These are phyloP conservation scores for Penicillium canescens DNA, from an alignment of 495 filamentous ascomycete species.

Conservation along the genomic window DNA sequence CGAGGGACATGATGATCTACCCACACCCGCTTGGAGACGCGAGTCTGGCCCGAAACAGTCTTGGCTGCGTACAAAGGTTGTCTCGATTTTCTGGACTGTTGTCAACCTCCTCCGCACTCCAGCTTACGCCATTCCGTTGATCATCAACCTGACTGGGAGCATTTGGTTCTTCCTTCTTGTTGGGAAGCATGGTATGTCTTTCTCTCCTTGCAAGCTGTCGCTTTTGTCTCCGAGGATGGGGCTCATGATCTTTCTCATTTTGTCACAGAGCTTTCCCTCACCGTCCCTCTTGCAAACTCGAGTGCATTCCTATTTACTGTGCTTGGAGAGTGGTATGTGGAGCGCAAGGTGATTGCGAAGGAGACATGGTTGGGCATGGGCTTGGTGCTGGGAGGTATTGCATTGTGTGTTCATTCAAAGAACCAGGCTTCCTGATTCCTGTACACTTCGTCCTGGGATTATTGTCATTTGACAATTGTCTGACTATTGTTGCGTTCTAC, in stretches of 20 bases:
- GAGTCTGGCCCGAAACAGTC: slow-evolving; percentile 15
- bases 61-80: slow-evolving; percentile 55
- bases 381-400: slow-evolving; percentile 80
- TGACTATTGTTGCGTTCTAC: background rate
- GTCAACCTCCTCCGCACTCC: slow-evolving; percentile 77
- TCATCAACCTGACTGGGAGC: slow-evolving; percentile 90
- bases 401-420: slow-evolving; percentile 74
- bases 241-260: background rate
- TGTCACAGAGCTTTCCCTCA: slow-evolving; percentile 76
- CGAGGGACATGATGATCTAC: slow-evolving; percentile 21
- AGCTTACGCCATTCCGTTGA: slow-evolving; percentile 78
- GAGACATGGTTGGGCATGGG: slow-evolving; percentile 91
- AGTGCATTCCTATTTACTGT: slow-evolving; percentile 95
- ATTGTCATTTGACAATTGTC: too few species aligned
- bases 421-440: slow-evolving; percentile 23
- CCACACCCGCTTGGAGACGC: slow-evolving; percentile 28
- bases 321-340: slow-evolving; percentile 92
- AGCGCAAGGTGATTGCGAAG: slow-evolving; percentile 81
- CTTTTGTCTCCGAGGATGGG: background rate
- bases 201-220: background rate
- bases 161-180: slow-evolving; percentile 97
- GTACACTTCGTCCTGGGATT: too few species aligned
- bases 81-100: slow-evolving; percentile 67
- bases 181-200: slow-evolving; percentile 77
- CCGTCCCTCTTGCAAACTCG: slow-evolving; percentile 92